phyloP scores from a whole-genome alignment of 495 filamentous ascomycete genomes.

The Talaromyces nanjingensis region DNA sequence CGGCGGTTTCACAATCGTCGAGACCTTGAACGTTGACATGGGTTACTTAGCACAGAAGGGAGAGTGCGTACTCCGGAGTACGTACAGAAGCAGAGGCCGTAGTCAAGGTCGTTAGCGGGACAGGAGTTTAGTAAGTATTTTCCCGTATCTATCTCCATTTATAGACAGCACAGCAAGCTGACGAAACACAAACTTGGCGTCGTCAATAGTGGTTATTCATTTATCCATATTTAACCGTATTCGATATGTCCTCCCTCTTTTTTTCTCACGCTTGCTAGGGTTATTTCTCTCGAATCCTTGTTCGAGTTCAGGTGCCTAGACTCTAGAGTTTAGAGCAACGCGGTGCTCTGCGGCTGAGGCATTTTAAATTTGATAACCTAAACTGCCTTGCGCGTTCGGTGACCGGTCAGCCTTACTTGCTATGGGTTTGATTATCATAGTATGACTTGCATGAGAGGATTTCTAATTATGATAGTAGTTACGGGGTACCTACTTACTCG shows the following conservation, averaged over 20 bases:
- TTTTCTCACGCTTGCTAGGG: neutral
- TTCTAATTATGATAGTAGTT: neutral
- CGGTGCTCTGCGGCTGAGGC: neutral
- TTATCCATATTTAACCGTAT: neutral
- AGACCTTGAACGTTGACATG: neutral
- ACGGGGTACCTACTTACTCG: neutral
- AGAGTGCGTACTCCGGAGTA: neutral
- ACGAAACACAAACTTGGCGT: neutral
- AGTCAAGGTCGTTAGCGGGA: neutral
- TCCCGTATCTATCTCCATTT: neutral
- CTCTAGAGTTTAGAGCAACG: neutral
- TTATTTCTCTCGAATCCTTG: neutral
- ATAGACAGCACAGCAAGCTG: neutral
- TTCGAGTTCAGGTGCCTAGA: neutral
- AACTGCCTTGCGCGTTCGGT: neutral
- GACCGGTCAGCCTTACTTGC: neutral
- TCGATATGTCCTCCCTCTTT: neutral
- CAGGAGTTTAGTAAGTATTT: neutral
- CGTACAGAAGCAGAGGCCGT: neutral
- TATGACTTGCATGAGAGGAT: neutral
- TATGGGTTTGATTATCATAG: neutral
- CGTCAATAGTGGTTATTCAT: neutral
- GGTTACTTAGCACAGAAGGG: neutral
- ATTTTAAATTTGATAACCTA: neutral
- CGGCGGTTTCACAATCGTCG: neutral